Evolutionary conservation across 805 yeast genomes (phyloP), one percentile per base, ranked within the genome.

Genomic region (Metschnikowia shivogae): DNA sequence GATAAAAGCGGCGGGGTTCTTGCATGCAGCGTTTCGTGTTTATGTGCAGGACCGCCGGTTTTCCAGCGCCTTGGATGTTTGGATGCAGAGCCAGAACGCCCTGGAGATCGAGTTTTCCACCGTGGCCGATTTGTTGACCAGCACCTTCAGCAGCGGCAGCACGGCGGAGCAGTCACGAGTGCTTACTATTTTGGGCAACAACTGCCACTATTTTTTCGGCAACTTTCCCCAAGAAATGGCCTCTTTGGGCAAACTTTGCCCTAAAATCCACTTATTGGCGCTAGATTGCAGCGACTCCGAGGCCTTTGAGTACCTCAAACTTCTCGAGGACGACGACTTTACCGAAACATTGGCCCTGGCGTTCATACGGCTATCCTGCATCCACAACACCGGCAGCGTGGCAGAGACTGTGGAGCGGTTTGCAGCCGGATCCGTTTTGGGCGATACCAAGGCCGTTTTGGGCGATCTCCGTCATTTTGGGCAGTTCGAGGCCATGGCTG

Each of bases 21-120:
- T 70, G 55, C 70, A 76, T 33, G 89, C 84, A 0, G 66, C 89
- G 37, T 70, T 81, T 45, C 68, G 74, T 39, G 53, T 86, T 3
- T 85, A 82, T 57, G 63, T 76, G 34, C 61, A 76, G 1, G 83
- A 82, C 47, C 73, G 76, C 14, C 73, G 67, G 41, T 77, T 69
- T 47, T 63, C 79, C 2, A 74, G 81, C 46, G 74, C 83, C 0
- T 60, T 85, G 34, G 74, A 76, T 40, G 65, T 80, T 1, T 78
- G 87, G 82, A 48, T 80, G 20, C 50, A 54, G 37, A 54, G 54
- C 36, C 51, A 50, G 52, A 40, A 52, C 42, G 20, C 42, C 8
- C 43, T 14, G 20, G 50, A 44, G 19, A 20, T 39, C 3, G 54
- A 31, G 6, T 38, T 47, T 7, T 34, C 42, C 3, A 49, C 44